Evolutionary conservation across 768 basidiomycete species (phyloP), one percentile per base, ranked within the genome.

Genomic region (Pleurotus pulmonarius): DNA sequence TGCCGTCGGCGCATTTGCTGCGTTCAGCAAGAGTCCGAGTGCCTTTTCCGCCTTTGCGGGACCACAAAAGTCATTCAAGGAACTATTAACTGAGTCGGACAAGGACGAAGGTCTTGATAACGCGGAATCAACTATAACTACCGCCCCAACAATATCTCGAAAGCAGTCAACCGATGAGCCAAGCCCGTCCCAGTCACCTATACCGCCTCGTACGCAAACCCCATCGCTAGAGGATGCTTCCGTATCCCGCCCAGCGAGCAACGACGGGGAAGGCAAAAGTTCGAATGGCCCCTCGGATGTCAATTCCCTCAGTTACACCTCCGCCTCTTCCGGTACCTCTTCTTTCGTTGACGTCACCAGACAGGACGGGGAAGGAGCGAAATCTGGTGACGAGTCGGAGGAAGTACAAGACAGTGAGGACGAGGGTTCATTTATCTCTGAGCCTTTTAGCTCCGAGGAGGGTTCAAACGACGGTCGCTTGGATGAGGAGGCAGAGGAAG

Each of bases 41-140:
- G 57, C 41, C 3, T 58, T 56, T 46, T 18, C 37, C 12, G n/a
- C 68, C 25, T 38, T 55, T 43, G 51, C 57, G 8, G 73, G 70
- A 0, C 68, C 71, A 1, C 70, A 73, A 37, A 81, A 78, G 60
- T 81, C 88, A 0, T 92, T 87, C 60, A 68, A 73, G n/a, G 84
- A 89, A 25, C 63, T 90, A 46, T 69, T 89, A 56, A 80, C 83
- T 64, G 72, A 63, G 44, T 72, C 69, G 45, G 64, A 64, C 16
- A 65, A 68, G 18, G 46, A 57, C 22, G 63, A 66, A 54, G 71
- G 63, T 34, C 59, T 66, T 5, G 59, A 64, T 8, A 66, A 65
- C 20, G 43, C 59, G 39, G 48, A 26, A 29, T 13, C 48, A 29
- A 49, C 24, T 37, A 13, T 16, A 34, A n/a, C 22, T 49, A n/a